These are phyloP conservation scores for Gossypium bickii DNA, from an alignment of 345 rosid genomes.

Conservation along the genomic window DNA sequence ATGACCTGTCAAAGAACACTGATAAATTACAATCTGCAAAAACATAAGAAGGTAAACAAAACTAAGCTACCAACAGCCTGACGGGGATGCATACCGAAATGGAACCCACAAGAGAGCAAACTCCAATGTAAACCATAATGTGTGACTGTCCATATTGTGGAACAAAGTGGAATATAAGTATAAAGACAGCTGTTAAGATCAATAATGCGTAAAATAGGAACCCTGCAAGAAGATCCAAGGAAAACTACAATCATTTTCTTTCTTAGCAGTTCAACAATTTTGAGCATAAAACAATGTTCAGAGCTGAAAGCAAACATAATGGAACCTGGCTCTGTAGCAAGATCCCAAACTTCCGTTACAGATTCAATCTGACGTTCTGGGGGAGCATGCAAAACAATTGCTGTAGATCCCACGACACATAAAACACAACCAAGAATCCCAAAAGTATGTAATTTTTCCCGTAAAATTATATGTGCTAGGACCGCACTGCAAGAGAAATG, in stretches of 20 bases:
- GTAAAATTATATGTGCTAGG: conserved; percentile 82
- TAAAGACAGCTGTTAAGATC: conserved; percentile 59
- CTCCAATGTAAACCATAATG: conserved; percentile 88
- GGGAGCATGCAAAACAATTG: conserved; percentile 96
- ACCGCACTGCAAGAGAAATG: conserved; percentile 61
- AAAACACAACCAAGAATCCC: conserved; percentile 94
- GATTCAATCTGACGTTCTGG: conserved; percentile 89
- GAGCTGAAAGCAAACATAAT: not conserved
- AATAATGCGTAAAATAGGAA: conserved; percentile 81
- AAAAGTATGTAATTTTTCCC: conserved; percentile 78
- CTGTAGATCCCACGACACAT: conserved; percentile 95
- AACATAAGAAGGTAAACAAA: not conserved
- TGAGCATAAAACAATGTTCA: not conserved
- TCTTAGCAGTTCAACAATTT: not conserved
- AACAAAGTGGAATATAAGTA: conserved; percentile 59
- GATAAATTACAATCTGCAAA: not conserved
- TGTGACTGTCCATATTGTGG: conserved; percentile 93
- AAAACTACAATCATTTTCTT: conserved; percentile 3
- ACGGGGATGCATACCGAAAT: conserved; percentile 60
- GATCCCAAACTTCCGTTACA: conserved; percentile 88
- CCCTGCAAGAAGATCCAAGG: conserved; percentile 44
- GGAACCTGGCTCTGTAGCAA: conserved; percentile 97
- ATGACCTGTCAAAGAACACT: conserved; percentile 48
- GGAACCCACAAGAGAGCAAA: conserved; percentile 96
- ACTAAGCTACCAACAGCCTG: not conserved